phyloP scores from a whole-genome alignment of 2,329 filamentous ascomycete genomes.

The Colletotrichum orchidophilum region DNA sequence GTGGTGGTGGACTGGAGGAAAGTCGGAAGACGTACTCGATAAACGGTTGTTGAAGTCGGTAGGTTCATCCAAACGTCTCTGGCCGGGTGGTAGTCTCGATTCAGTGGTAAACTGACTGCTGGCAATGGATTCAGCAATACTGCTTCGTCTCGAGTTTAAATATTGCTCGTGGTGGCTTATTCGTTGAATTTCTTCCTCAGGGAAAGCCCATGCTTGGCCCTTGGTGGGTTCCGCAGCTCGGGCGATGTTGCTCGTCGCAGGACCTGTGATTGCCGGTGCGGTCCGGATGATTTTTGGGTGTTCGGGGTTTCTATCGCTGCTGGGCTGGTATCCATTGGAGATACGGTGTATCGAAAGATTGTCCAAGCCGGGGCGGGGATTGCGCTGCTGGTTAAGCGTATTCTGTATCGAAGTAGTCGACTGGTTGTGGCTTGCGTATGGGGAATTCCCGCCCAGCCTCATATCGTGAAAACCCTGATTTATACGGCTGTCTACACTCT shows the following conservation, averaged over 20 bases:
- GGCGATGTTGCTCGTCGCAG: slow-evolving; percentile 70
- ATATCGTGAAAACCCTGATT: slow-evolving; percentile 77
- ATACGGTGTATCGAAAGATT: slow-evolving; percentile 65
- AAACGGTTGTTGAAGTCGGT: slow-evolving; percentile 56
- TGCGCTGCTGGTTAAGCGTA: slow-evolving; percentile 73
- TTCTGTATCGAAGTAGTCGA: slow-evolving; percentile 80
- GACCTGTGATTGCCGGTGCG: slow-evolving; percentile 81
- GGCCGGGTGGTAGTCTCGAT: slow-evolving; percentile 75
- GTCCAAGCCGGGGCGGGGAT: slow-evolving; percentile 63
- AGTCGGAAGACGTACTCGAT: slow-evolving; percentile 62
- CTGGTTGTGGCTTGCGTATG: slow-evolving; percentile 80
- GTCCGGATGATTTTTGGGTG: slow-evolving; percentile 65
- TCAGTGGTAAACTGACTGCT: slow-evolving; percentile 83
- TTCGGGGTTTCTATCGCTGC: slow-evolving; percentile 66
- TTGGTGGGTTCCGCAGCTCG: slow-evolving; percentile 82
- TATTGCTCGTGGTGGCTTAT: slow-evolving; percentile 58
- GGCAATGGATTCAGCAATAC: slow-evolving; percentile 79
- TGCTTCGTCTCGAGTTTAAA: slow-evolving; percentile 76
- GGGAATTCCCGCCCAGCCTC: slow-evolving; percentile 72
- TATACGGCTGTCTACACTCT: slow-evolving; percentile 83
- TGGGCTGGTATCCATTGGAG: slow-evolving; percentile 72
- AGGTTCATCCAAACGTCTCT: slow-evolving; percentile 75
- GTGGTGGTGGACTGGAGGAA: slow-evolving; percentile 74
- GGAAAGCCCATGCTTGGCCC: slow-evolving; percentile 86
- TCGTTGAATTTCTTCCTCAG: slow-evolving; percentile 73